Base-by-base conservation (phyloP, 441 rosid genomes). In the Eutrema salsugineum region DNA sequence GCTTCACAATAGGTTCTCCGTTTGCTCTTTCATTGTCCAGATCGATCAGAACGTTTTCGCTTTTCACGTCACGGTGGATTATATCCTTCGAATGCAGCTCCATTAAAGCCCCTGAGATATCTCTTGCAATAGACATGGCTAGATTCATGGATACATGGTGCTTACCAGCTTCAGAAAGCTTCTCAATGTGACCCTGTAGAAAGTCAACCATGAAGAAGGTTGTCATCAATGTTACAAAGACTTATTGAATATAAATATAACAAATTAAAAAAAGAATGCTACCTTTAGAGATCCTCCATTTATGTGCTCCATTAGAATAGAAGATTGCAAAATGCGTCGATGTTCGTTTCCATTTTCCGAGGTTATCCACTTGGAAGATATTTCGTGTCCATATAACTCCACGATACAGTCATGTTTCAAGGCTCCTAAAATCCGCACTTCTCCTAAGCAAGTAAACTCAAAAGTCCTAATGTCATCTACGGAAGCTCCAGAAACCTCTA, bases 11-110 rank as follows among this genome's bases (percentile, higher is more conserved):
- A 57, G 93, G 95, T 47, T 77, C 79, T 58, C 89, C 89, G 42
- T 89, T 87, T 71, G 79, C 77, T 66, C 80, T 79, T 77, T 82
- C 79, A 22, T 42, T 47, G 64, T 88, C 91, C 48, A 93, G 70
- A 84, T 95, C 96, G 63, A 95, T 82, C 92, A 95, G 73, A 70
- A 95, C 76, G 44, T 95, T 95, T 80, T 93, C 98, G 75, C 99
- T 95, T 83, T 95, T 95, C 50, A 95, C 81, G 80, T 95, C 99
- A 8, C 99, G 97, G 77, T 95, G 99, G 68, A 95, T 89, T 38
- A 95, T 84, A 71, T 91, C 93, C 81, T 86, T 91, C 0, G 95
- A 84, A 66, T 95, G 98, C 68, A 95, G 79, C 87, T 93, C 97
- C 59, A 62, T 64, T 81, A 95, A 77, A 22, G 99, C 99, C 72